phyloP scores from a whole-genome alignment of 805 yeast species.

The Blastobotrys robertii region DNA sequence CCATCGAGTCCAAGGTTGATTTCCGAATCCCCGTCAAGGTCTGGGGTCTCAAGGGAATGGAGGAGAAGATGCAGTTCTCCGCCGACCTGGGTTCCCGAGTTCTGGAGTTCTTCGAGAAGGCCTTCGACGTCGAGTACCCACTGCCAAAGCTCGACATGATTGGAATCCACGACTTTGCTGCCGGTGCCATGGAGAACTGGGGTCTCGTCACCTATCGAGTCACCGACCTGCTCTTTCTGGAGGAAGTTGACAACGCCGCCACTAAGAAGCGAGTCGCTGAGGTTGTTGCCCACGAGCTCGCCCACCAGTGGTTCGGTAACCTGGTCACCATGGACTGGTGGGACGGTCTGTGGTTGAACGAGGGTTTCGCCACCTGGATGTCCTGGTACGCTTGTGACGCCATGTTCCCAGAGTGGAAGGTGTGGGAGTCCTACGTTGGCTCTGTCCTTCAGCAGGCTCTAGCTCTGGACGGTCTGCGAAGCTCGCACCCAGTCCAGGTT shows the following conservation, averaged over 20 bases:
- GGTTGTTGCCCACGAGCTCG: conserved; percentile 77
- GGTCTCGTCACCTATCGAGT: conserved; percentile 66
- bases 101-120: conserved; percentile 52
- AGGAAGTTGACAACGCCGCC: conserved; percentile 48
- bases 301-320: conserved; percentile 90
- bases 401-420: conserved; percentile 75
- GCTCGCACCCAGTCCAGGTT: conserved; percentile 76
- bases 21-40: conserved; percentile 59
- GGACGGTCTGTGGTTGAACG: conserved; percentile 86
- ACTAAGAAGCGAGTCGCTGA: conserved; percentile 67
- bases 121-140: conserved; percentile 65
- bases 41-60: conserved; percentile 59
- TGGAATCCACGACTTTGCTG: conserved; percentile 70
- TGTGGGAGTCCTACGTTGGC: conserved; percentile 66
- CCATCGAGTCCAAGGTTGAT: conserved; percentile 41
- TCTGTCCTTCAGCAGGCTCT: conserved; percentile 70
- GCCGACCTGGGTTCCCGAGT: conserved; percentile 57
- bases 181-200: conserved; percentile 91
- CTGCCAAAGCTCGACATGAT: conserved; percentile 73
- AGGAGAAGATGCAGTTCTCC: conserved; percentile 51
- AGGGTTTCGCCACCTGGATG: conserved; percentile 85
- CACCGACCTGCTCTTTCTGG: conserved; percentile 56
- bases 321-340: conserved; percentile 90
- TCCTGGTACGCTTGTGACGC: conserved; percentile 61
- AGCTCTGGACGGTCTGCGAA: conserved; percentile 57